phyloP scores from a whole-genome alignment of 2,329 filamentous ascomycete genomes.

The Emmonsiellopsis sp. region DNA sequence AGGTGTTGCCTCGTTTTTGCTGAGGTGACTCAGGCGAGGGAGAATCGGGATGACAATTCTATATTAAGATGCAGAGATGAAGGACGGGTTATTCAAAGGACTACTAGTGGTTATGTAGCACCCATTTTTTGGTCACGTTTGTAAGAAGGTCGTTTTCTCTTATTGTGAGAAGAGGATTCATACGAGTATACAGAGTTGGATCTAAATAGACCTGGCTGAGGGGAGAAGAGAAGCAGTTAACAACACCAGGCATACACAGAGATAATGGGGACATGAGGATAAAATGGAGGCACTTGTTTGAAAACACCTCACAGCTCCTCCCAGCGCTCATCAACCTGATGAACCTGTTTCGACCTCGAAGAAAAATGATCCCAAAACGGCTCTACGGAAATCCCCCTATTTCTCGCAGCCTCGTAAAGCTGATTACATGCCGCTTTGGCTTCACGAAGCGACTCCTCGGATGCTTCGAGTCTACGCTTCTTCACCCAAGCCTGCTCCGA shows the following conservation, averaged over 20 bases:
- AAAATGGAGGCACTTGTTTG: not conserved
- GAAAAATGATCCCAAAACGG: constrained; percentile 11
- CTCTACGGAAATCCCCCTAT: constrained; percentile 14
- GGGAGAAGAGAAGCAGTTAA: too few species aligned
- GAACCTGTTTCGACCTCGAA: not conserved
- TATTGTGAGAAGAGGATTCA: too few species aligned
- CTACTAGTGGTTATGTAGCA: too few species aligned
- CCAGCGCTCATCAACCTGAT: constrained; percentile 18
- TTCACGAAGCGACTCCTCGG: constrained; percentile 8
- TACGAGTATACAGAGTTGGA: too few species aligned
- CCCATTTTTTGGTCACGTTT: too few species aligned
- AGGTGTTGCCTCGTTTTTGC: too few species aligned
- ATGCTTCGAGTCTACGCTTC: not conserved
- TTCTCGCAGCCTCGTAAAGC: constrained; percentile 11
- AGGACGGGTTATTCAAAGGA: too few species aligned
- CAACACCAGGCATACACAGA: not conserved
- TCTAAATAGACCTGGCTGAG: too few species aligned
- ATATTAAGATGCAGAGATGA: too few species aligned
- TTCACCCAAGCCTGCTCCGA: not conserved
- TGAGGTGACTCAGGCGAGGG: too few species aligned
- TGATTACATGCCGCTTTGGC: constrained; percentile 13
- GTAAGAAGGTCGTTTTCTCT: too few species aligned
- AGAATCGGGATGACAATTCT: too few species aligned
- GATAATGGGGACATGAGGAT: not conserved
- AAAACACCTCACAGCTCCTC: constrained; percentile 16